These are phyloP conservation scores for Fusarium sp. DNA, from an alignment of 2,329 filamentous ascomycete genomes.

Conservation along the genomic window DNA sequence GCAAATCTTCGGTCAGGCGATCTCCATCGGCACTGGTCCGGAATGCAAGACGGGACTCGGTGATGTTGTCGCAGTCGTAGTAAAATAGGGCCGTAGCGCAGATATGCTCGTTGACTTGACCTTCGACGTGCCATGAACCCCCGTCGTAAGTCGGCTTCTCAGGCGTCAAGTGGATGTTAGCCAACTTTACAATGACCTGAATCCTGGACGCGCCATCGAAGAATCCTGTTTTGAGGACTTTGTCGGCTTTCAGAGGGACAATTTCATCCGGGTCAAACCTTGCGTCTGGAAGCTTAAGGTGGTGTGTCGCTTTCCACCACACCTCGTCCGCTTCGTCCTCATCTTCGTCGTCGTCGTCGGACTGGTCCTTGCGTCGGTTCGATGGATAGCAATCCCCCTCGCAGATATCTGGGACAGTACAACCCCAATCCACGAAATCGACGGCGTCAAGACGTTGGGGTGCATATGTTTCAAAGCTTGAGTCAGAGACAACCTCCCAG, in stretches of 20 bases:
- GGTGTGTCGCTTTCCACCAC: constrained; percentile 10
- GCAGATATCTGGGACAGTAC: no score
- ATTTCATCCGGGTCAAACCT: background rate
- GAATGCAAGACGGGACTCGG: background rate
- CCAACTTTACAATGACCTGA: constrained; percentile 17
- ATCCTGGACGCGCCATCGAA: background rate
- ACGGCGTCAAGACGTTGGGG: no score
- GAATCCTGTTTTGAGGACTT: background rate
- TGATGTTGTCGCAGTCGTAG: constrained; percentile 26
- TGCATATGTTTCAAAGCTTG: no score
- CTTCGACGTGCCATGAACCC: constrained; percentile 25
- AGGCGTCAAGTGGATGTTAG: constrained; percentile 17
- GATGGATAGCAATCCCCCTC: background rate
- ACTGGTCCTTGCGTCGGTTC: background rate
- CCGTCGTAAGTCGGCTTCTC: constrained; percentile 12
- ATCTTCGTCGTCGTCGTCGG: background rate
- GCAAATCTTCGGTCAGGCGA: background rate
- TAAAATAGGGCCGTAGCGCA: constrained; percentile 18
- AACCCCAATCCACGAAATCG: no score
- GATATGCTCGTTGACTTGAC: constrained; percentile 19
- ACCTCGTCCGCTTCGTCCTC: background rate
- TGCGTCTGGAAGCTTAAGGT: background rate
- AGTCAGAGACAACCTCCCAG: constrained; percentile 60
- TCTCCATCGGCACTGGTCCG: constrained; percentile 1
- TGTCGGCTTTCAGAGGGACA: no score